Evolutionary conservation across 129 eudicot species (phyloP).

Genomic region (Smallanthus sonchifolius): DNA sequence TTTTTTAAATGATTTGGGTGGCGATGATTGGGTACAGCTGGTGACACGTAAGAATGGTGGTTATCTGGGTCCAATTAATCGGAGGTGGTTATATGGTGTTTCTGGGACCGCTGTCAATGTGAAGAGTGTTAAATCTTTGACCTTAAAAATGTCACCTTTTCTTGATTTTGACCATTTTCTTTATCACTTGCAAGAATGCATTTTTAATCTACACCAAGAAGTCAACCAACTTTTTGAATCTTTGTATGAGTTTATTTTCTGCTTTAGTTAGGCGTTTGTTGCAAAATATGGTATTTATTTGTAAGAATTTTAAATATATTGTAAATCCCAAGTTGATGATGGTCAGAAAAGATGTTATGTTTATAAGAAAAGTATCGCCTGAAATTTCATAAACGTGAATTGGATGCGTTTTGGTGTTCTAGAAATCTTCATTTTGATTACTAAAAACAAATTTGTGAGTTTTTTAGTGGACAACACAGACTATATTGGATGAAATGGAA

Average conservation of each 20-base stretch:
- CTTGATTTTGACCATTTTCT: conserved; percentile 27
- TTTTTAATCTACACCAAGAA: not conserved
- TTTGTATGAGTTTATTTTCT: not conserved
- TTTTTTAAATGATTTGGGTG: conserved; percentile 14
- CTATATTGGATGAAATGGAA: too few species aligned
- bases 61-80: conserved; percentile 19
- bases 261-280: not conserved
- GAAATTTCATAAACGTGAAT: too few species aligned
- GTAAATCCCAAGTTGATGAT: not conserved
- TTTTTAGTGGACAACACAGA: too few species aligned
- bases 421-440: too few species aligned
- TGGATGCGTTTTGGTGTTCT: too few species aligned
- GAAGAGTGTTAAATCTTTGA: conserved; percentile 4
- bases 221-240: not conserved
- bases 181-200: not conserved
- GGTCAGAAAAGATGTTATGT: too few species aligned
- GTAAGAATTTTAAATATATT: not conserved
- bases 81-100: conserved; percentile 4
- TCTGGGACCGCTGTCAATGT: conserved; percentile 11
- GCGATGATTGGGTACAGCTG: conserved; percentile 38
- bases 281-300: not conserved
- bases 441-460: not conserved
- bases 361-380: too few species aligned
- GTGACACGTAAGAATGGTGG: conserved; percentile 35
- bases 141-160: not conserved